These are phyloP conservation scores for Strobilomyces confusus DNA, from an alignment of 768 basidiomycete species.

Conservation along the genomic window DNA sequence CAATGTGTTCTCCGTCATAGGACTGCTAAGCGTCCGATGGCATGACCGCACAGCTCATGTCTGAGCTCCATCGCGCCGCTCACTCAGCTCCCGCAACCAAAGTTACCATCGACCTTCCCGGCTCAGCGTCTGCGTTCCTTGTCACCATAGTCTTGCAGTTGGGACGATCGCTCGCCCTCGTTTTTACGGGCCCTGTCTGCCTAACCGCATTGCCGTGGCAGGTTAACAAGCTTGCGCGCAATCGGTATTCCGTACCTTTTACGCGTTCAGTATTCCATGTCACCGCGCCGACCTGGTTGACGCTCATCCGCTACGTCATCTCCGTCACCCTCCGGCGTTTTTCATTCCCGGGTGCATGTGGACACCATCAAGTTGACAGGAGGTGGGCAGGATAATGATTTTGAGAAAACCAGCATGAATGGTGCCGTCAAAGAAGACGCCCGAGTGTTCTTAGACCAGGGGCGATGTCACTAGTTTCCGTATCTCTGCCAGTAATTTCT, in stretches of 20 bases:
- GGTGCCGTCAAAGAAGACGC: too few relatives aligned
- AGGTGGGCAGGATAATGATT: too few relatives aligned
- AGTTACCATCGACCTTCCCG: constrained; percentile 46
- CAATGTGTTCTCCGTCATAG: constrained; percentile 50
- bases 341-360: too few relatives aligned
- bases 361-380: too few relatives aligned
- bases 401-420: too few relatives aligned
- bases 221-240: constrained; percentile 47
- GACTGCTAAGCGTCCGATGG: too few relatives aligned
- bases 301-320: constrained; percentile 56
- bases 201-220: constrained; percentile 57
- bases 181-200: constrained; percentile 57
- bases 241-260: constrained; percentile 55
- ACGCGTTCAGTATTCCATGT: constrained; percentile 61
- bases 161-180: constrained; percentile 47
- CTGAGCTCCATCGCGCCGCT: constrained; percentile 52
- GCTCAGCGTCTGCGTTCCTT: constrained; percentile 53
- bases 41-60: too few relatives aligned
- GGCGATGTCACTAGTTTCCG: not conserved
- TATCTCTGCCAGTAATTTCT: not conserved
- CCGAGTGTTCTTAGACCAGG: too few relatives aligned
- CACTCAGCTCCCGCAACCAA: constrained; percentile 45
- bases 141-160: constrained; percentile 53
- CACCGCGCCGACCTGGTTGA: too few relatives aligned
- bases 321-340: constrained; percentile 53